phyloP scores from a whole-genome alignment of 306 rosid genomes.

The Malus sylvestris region DNA sequence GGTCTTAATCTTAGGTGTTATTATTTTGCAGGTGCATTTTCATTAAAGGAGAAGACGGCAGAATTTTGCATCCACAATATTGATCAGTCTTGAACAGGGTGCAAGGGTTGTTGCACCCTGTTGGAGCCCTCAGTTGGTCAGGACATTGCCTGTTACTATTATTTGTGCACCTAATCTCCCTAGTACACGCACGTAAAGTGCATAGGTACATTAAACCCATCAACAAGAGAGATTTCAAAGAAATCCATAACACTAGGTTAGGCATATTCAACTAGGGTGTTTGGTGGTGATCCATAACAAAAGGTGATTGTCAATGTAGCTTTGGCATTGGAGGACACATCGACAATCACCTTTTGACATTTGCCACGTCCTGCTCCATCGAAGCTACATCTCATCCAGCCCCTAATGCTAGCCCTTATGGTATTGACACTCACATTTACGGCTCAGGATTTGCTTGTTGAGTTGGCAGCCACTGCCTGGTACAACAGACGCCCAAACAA shows the following conservation, averaged over 20 bases:
- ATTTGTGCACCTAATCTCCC: too few relatives aligned
- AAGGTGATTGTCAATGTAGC: neutral
- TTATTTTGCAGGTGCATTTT: neutral
- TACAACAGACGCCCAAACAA: conserved; percentile 17
- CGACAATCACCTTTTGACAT: conserved; percentile 24
- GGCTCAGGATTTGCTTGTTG: neutral
- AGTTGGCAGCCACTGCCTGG: conserved; percentile 19
- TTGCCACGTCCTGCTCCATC: conserved; percentile 10
- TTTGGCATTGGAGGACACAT: conserved; percentile 6
- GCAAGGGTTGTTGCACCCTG: too few relatives aligned
- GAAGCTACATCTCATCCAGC: conserved; percentile 9
- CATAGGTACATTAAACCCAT: conserved; percentile 27
- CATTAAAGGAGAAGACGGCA: neutral
- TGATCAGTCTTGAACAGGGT: too few relatives aligned
- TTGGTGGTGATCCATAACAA: conserved; percentile 11
- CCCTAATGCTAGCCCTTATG: conserved; percentile 9
- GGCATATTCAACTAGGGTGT: conserved; percentile 25
- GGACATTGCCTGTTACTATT: too few relatives aligned
- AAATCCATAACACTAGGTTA: conserved; percentile 12
- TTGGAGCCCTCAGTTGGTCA: too few relatives aligned
- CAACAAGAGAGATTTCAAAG: conserved; percentile 24
- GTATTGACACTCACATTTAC: neutral
- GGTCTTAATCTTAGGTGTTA: too few relatives aligned
- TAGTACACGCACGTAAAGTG: neutral
- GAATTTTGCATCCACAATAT: too few relatives aligned